Evolutionary conservation across 2,329 filamentous ascomycete genomes (phyloP).

Genomic region (Microdochium trichocladiopsis): DNA sequence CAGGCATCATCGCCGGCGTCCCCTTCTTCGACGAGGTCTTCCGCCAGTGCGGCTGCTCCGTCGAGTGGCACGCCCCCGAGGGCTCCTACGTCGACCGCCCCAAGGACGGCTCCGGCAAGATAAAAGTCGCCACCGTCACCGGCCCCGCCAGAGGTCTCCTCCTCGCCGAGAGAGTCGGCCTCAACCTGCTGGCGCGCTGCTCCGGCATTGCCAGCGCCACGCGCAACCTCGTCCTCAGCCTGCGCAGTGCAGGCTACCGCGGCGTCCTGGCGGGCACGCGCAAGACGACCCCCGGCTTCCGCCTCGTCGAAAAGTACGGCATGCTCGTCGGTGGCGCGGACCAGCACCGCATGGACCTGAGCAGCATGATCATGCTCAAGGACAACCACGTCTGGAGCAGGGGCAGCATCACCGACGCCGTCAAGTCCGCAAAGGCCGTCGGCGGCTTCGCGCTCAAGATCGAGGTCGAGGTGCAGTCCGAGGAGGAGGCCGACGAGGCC

Average conservation of each 20-base stretch:
- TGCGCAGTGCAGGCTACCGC: conserved; percentile 63
- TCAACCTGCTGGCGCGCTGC: conserved; percentile 86
- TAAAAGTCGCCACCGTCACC: conserved; percentile 69
- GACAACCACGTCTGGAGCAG: conserved; percentile 97
- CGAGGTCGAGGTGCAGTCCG: conserved; percentile 88
- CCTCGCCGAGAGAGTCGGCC: conserved; percentile 85
- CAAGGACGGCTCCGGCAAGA: conserved; percentile 42
- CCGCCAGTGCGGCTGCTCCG: conserved; percentile 78
- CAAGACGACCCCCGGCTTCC: conserved; percentile 95
- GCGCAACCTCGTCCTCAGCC: conserved; percentile 42
- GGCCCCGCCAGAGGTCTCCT: conserved; percentile 76
- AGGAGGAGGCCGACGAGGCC: conserved; percentile 85
- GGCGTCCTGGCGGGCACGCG: conserved; percentile 88
- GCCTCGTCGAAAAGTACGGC: conserved; percentile 95
- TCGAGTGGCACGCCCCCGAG: conserved; percentile 81
- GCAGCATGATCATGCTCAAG: conserved; percentile 97
- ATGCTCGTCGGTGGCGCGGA: conserved; percentile 94
- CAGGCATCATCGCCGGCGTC: conserved; percentile 79
- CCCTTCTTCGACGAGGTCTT: conserved; percentile 97
- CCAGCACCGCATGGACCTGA: conserved; percentile 83
- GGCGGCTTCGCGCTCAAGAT: conserved; percentile 91
- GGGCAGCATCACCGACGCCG: conserved; percentile 78
- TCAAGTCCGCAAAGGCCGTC: conserved; percentile 72
- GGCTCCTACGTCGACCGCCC: conserved; percentile 61
- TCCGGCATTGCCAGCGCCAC: conserved; percentile 79